Conservation (phyloP, 352 stramenopile species). For the Phytophthora chlamydospora region DNA sequence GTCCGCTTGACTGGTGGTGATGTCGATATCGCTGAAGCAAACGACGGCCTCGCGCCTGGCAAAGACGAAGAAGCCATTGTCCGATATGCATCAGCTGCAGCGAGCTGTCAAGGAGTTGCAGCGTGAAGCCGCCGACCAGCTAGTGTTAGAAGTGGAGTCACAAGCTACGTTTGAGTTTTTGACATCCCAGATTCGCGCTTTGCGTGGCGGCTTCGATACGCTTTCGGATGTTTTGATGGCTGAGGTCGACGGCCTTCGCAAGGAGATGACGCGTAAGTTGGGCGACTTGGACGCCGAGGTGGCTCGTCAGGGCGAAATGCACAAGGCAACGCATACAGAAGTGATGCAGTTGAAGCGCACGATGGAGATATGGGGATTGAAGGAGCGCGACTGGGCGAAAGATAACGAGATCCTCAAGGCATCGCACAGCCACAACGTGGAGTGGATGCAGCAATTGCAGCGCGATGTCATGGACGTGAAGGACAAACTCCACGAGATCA, state of each 20-base stretch:
- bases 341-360: slow-evolving; percentile 78
- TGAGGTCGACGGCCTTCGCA: slow-evolving; percentile 72
- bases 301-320: slow-evolving; percentile 57
- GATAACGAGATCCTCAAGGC: slow-evolving; percentile 87
- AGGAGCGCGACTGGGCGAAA: slow-evolving; percentile 87
- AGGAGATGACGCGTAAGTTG: slow-evolving; percentile 69
- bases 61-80: slow-evolving; percentile 83
- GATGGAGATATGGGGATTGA: slow-evolving; percentile 80
- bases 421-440: slow-evolving; percentile 80
- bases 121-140: slow-evolving; percentile 72
- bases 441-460: slow-evolving; percentile 89
- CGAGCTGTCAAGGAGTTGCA: slow-evolving; percentile 80
- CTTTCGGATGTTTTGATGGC: slow-evolving; percentile 81
- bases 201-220: slow-evolving; percentile 80
- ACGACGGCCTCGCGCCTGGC: slow-evolving; percentile 64
- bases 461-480: slow-evolving; percentile 84
- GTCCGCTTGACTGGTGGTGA: slow-evolving; percentile 14
- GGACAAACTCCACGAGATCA: slow-evolving; percentile 72
- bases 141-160: slow-evolving; percentile 79
- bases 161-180: slow-evolving; percentile 87
- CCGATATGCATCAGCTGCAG: slow-evolving; percentile 83
- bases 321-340: slow-evolving; percentile 67
- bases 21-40: slow-evolving; percentile 57
- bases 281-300: slow-evolving; percentile 66
- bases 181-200: slow-evolving; percentile 72